Conservation (phyloP, 768 basidiomycete species). For the Phanerochaete carnosa region DNA sequence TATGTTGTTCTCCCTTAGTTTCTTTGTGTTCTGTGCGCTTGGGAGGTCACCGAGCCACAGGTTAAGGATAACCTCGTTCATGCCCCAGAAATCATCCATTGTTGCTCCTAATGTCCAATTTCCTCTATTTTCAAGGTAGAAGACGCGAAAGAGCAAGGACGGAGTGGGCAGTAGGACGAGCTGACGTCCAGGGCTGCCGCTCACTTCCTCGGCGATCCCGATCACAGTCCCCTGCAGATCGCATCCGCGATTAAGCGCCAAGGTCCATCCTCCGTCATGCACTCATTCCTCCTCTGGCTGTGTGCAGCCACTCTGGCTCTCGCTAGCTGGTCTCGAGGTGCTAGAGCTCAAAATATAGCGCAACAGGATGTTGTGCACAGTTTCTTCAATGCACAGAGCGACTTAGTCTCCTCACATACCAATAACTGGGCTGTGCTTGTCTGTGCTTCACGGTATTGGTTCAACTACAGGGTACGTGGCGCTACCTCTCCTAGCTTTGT, state of each 20-base stretch:
- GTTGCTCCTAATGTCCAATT: background rate
- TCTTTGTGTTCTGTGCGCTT: slow-evolving; percentile 61
- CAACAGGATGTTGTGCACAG: background rate
- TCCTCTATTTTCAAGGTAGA: background rate
- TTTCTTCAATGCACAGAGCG: slow-evolving; percentile 1
- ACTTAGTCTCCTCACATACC: slow-evolving; percentile 49
- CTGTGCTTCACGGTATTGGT: slow-evolving; percentile 94
- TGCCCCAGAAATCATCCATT: slow-evolving; percentile 22
- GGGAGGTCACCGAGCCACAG: slow-evolving; percentile 84
- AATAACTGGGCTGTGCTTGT: slow-evolving; percentile 99
- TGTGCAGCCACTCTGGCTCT: background rate
- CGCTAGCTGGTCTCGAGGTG: slow-evolving; percentile 5
- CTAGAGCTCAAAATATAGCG: background rate
- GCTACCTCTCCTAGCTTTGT: background rate
- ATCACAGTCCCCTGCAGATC: slow-evolving; percentile 1
- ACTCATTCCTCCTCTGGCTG: background rate
- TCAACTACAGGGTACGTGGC: slow-evolving; percentile 90
- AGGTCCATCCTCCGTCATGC: background rate
- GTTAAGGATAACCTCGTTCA: slow-evolving; percentile 78
- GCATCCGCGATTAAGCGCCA: background rate
- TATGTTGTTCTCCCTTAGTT: slow-evolving; percentile 69
- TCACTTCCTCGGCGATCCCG: background rate
- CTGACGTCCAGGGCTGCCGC: background rate
- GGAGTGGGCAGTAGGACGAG: background rate
- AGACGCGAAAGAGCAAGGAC: background rate